These are phyloP conservation scores for Dendrobium catenatum DNA, from an alignment of 106 monocot genomes.

Conservation along the genomic window DNA sequence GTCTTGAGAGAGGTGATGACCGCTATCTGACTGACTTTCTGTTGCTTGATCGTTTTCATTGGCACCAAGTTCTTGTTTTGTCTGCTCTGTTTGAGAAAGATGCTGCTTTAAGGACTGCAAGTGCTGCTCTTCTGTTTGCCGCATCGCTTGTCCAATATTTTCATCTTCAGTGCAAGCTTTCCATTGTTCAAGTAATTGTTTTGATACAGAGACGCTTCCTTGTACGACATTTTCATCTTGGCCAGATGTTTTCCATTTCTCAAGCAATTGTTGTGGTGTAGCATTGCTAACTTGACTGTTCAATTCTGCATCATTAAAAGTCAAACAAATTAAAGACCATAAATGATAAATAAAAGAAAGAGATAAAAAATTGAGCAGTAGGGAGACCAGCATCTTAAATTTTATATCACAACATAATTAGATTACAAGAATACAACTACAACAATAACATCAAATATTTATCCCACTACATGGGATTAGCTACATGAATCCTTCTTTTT, in stretches of 20 bases:
- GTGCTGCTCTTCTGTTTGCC: conserved; percentile 33
- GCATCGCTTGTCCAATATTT: conserved; percentile 23
- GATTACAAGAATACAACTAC: background rate
- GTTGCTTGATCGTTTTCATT: conserved; percentile 24
- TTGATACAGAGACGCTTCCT: conserved; percentile 26
- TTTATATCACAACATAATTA: background rate
- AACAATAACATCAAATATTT: background rate
- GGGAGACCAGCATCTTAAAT: background rate
- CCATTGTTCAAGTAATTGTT: conserved; percentile 32
- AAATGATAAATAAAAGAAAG: background rate
- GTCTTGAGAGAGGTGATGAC: conserved; percentile 8
- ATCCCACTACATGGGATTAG: background rate
- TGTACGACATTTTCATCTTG: conserved; percentile 30
- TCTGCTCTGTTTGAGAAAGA: conserved; percentile 20
- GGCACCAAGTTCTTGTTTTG: conserved; percentile 15
- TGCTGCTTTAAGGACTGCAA: conserved; percentile 25
- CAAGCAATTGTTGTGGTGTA: conserved; percentile 23
- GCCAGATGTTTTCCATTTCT: conserved; percentile 32
- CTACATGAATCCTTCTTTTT: background rate
- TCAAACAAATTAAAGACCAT: background rate
- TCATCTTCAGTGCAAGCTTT: conserved; percentile 27
- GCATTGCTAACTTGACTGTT: conserved; percentile 26
- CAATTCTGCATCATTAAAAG: background rate
- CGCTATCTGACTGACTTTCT: conserved; percentile 18
- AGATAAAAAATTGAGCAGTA: background rate